Evolutionary conservation across 169 alveolate species (phyloP), one percentile per base, ranked within the genome.

Genomic region (Babesia bigemina): DNA sequence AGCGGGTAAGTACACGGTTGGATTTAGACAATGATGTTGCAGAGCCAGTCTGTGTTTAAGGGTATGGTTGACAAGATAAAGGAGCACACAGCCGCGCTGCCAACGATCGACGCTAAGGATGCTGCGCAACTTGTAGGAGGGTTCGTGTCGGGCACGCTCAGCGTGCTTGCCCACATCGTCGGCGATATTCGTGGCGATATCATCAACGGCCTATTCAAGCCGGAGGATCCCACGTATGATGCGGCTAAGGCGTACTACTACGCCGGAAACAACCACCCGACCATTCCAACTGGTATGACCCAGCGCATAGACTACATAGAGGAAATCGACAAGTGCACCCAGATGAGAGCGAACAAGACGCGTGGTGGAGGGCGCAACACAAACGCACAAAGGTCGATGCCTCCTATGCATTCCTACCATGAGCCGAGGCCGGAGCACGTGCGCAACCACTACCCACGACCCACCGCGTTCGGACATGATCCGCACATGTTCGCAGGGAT

Each of bases 241-340:
- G 85, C 86, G 0, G 86, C 86, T 0, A 65, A 65, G 50, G 63
- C 85, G 14, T 75, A 83, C 70, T 83, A 83, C 50, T 83, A 83
- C 52, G 33, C 85, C 14, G 26, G 24, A n/a, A 44, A 56, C 52
- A 52, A 74, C 69, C 74, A 60, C 39, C 63, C 70, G 0, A 19
- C 58, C 28, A 36, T 52, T 16, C 63, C 56, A 19, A 52, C 83
- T 14, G 86, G 81, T 4, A 52, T 83, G 58, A 83, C 90, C 19
- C 86, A 83, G 72, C 78, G 90, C 55, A 83, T 83, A 8, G 90
- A 83, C 70, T 83, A 83, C 82, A 66, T 61, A 0, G 86, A 83
- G 57, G 86, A 76, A 17, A 81, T 81, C 57, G 88, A 69, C 53
- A 72, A 53, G 28, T 69, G 77, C 50, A 33, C 65, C n/a, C 63